Evolutionary conservation across 2,329 filamentous ascomycete species (phyloP), one percentile per base, ranked within the genome.

Genomic region (Penicillium griseofulvum): DNA sequence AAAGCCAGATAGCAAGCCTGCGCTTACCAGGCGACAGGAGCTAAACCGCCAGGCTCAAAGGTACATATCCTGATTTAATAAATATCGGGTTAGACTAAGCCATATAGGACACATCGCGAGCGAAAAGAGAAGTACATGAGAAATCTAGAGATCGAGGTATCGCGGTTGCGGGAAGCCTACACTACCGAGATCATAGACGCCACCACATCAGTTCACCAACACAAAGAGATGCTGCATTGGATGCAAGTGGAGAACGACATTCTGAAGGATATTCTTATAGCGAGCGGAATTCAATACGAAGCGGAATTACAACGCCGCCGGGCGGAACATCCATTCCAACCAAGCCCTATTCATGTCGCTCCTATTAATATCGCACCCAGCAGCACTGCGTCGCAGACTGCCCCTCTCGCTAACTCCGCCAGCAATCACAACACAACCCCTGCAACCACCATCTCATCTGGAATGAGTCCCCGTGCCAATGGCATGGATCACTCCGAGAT

Each of bases 111-210:
- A 17, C 94, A 99, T 74, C 91, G 94, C 53, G 94, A 97, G 76
- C 86, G 94, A 63, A 97, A 97, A 73, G 94, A 97, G 75, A 83
- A 91, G 66, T 97, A 97, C 73, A 95, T 97, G 78, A 95, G 95
- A 73, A 86, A 89, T 11, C 83, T 97, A 16, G 94, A 99, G 74
- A 87, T 93, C 68, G 91, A 97, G 75, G 89, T 97, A 5, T 81
- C 95, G 19, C 87, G 91, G 46, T 80, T 97, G 41, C 94, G 95
- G 71, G 91, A 97, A 70, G 70, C 70, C 8, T 78, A 75, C 56
- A 82, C 88, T n/a, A 93, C 87, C 68, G 86, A 86, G 66, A 86
- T 83, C 48, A 83, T 87, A 17, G 83, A 85, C 7, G 66, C 71
- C 34, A 73, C 75, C 49, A 53, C 67, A 22, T 67, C 71, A 17